A percentile compares a stretch with the other conserved stretches of the same genome.
These are phyloP conservation scores for Chytriomyces sp. DNA, from an alignment of 192 early-diverging fungal species.

Conservation along the genomic window DNA sequence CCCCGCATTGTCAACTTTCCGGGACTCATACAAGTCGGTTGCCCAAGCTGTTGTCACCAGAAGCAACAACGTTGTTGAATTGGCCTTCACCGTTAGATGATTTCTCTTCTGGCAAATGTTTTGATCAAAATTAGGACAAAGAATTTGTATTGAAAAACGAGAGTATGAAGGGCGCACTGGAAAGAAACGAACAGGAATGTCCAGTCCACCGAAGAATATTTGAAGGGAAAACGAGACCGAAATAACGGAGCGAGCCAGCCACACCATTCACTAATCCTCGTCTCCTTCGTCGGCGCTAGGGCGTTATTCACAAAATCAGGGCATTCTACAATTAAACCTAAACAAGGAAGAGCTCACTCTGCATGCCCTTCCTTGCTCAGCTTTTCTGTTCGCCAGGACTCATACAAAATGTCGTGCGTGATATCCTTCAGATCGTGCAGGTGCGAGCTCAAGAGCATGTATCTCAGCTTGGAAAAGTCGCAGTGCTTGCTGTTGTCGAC, in stretches of 20 bases:
- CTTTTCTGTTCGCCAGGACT: slow-evolving; percentile 29
- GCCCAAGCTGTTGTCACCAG: too few species aligned
- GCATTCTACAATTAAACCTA: too few species aligned
- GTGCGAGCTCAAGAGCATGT: slow-evolving; percentile 75
- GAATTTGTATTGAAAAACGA: too few species aligned
- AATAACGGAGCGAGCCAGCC: not conserved
- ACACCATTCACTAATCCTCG: not conserved
- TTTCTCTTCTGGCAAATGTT: too few species aligned
- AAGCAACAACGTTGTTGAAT: too few species aligned
- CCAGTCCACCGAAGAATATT: not conserved
- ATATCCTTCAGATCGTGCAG: slow-evolving; percentile 68
- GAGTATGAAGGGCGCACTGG: not conserved
- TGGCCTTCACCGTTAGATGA: too few species aligned
- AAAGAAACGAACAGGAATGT: not conserved
- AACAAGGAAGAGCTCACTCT: slow-evolving; percentile 6
- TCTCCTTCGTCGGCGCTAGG: not conserved
- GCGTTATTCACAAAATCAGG: not conserved
- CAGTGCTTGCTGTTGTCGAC: slow-evolving; percentile 68
- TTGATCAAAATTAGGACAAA: too few species aligned
- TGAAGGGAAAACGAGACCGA: not conserved
- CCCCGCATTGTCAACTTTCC: too few species aligned
- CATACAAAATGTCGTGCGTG: slow-evolving; percentile 64
- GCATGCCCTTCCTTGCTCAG: slow-evolving; percentile 28
- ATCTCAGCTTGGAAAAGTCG: slow-evolving; percentile 66
- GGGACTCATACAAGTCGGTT: too few species aligned